Evolutionary conservation across 2,329 filamentous ascomycete species (phyloP), one percentile per base, ranked within the genome.

Genomic region (Ilyonectria sp.): DNA sequence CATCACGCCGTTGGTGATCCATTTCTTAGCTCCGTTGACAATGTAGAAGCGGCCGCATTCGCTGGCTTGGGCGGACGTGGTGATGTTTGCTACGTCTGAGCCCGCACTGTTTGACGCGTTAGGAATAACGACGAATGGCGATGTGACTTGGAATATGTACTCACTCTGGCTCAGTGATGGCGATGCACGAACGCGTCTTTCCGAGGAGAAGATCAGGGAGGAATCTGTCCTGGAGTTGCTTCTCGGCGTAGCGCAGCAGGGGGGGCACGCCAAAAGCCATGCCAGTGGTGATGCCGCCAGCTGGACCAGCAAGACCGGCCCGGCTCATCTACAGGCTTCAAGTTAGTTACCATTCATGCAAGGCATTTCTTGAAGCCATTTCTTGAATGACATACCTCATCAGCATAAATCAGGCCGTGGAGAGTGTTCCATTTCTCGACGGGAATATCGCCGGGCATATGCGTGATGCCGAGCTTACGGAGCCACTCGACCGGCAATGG

Each of bases 11-110:
- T 92, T 93, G 0, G 91, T 93, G 75, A 93, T 93, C 92, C 92
- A 94, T 81, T 94, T 94, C 86, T 94, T 94, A 0, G 87, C 85
- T n/a, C 92, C 92, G 65, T 93, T 94, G 54, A 94, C 81, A 53
- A 94, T 85, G 76, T 92, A 94, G 74, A 89, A 82, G 76, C 89
- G 90, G 11, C 92, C 91, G 74, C 92, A 89, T 0, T 83, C 75
- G 7, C 84, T 87, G 78, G 90, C 91, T 4, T 79, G 82, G 2
- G 92, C 92, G 0, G 89, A 92, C 0, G 92, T 94, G 4, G 86
- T 85, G 70, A 94, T 92, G 74, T 91, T 92, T 7, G 91, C 91
- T 1, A 94, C 93, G 76, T 94, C 92, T 59, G 87, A 90, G 0
- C 93, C 92, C 0, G 92, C 92, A 59, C 74, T 74, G 23, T 31